Evolutionary conservation across 495 filamentous ascomycete species (phyloP), one percentile per base, ranked within the genome.

Genomic region (Hamigera avellanea): DNA sequence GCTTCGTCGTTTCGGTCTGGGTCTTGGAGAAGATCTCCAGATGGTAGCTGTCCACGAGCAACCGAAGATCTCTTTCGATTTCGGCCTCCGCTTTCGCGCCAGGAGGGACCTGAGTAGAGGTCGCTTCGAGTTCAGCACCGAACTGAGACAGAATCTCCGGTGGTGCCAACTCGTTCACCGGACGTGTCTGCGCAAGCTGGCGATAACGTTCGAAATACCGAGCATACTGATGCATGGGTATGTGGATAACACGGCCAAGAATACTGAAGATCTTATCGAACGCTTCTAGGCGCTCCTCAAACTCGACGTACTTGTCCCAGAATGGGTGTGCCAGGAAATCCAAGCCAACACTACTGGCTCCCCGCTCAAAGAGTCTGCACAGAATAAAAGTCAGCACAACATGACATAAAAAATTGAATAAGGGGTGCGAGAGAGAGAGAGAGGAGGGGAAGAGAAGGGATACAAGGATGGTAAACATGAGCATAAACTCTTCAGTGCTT

Each of bases 251-350:
- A 25, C 93, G 84, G 32, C 72, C 73, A 19, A 95, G 69, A 35
- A 99, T 84, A 7, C 72, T 73, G 41, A 95, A 89, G 35, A 96
- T 86, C 52, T 78, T 83, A 42, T 93, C 84, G 19, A 82, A 75
- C 0, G 82, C 81, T 51, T 95, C 86, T 32, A 89, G 63, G 7
- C 87, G 77, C 49, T 94, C 86, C 50, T 96, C 91, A 48, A 87
- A 96, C 48, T 95, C 91, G 36, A 96, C 73, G 48, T 94, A 99
- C 60, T 95, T 96, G 50, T 96, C 93, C 91, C 91, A 99, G 67
- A 99, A 95, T 0, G 86, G 86, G 52, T 95, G 86, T 3, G 86
- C 78, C 7, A 93, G 70, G 55, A 95, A 99, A 59, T 99, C 91
- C 19, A 95, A 70, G 12, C 93, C 91, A 14, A 95, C 86, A 47